Base-by-base conservation (phyloP, 257 asterid species). In the Nicotiana obtusifolia region DNA sequence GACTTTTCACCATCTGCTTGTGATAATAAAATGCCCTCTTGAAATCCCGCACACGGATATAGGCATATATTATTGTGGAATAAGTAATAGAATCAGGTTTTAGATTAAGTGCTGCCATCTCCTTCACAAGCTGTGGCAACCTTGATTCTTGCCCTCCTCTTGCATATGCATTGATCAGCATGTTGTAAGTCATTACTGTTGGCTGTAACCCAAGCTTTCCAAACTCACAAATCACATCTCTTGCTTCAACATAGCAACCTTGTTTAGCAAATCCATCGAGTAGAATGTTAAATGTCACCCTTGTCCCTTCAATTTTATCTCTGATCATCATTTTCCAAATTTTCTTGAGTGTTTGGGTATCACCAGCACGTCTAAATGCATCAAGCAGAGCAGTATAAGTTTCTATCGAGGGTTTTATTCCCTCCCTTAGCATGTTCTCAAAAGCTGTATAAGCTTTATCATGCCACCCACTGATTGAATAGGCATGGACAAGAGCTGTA, bases 251-350 rank as follows among this genome's bases (percentile, higher is more conserved):
- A 52, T 91, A 95, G 30, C 81, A 88, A 31, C 98, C 99, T 67
- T 94, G 97, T 85, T 95, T 95, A 8, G 98, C 93, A 33, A 94
- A 94, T 20, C 99, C 99, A 82, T 95, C 98, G 5, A 95, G 87
- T 66, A 95, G 92, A 77, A 87, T 90, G 86, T 92, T 92, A 87
- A 95, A 95, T 41, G 97, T 95, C 20, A 91, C 95, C 35, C 89
- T 90, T 4, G 97, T 95, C 78, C 94, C 97, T 82, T 78, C 87
- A 37, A 91, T 44, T 88, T 84, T 94, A 56, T 87, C 87, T 80
- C 85, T 87, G 26, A 91, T 90, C 99, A 95, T 92, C 90, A 86
- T 82, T 83, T 95, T 95, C 97, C 98, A 95, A 60, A 95, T 91
- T 83, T 80, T 87, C 98, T 86, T 91, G 19, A 94, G 93, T 7